Base-by-base conservation (phyloP, 331 rosid species). In the Quercus tomentella region DNA sequence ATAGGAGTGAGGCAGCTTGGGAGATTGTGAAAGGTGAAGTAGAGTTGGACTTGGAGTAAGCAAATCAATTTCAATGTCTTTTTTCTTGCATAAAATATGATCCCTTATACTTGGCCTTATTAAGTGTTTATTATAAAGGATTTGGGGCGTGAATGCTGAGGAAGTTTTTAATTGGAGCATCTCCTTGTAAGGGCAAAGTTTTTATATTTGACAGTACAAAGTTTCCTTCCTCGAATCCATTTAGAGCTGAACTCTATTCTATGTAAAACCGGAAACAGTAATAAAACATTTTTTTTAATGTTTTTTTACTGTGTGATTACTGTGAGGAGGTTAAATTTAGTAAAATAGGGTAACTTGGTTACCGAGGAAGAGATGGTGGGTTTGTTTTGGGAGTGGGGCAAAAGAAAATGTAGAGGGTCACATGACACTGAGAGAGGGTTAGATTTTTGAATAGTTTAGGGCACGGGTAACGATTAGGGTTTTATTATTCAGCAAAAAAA, bases 311-410 rank as follows among this genome's bases (percentile, higher is more conserved):
- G 87, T 45, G 78, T 78, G 80, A 70, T 84, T 80, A 87, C 73
- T 74, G 77, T 83, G 72, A 76, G 69, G 63, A 83, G 86, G 84
- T 84, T 83, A 84, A 81, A 81, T 81, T 87, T 82, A 87, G 75
- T 76, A 81, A 86, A 86, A 77, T 56, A 76, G 84, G 86, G 84
- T 66, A 86, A 91, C 74, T 89, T 87, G 86, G 82, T 86, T 87
- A 80, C 83, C 97, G 92, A 91, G 91, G 88, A 73, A 81, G 89
- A 78, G 85, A 35, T 77, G 81, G 97, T 94, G 98, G 97, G 92
- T 82, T 81, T 85, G 97, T 88, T 89, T 94, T 83, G 97, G 98
- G 91, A 92, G 89, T 60, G 80, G 97, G 57, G 96, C 83, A 61
- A 80, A 84, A 80, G 82, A 83, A 81, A 61, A 70, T 81, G 76